These are phyloP conservation scores for Paraconiothyrium sp. DNA, from an alignment of 2,329 filamentous ascomycete genomes.

Conservation along the genomic window DNA sequence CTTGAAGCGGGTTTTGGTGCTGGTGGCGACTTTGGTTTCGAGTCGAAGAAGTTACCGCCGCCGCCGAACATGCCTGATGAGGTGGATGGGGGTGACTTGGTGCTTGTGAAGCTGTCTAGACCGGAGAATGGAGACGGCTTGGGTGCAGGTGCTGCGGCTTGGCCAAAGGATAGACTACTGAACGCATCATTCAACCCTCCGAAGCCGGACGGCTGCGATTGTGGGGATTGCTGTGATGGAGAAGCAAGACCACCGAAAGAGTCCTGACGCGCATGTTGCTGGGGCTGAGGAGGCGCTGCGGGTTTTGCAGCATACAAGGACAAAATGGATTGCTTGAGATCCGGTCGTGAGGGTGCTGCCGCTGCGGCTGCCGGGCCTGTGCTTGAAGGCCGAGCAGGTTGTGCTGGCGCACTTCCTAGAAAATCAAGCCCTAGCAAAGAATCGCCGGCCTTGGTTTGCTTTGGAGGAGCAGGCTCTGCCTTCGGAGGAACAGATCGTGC, in stretches of 20 bases:
- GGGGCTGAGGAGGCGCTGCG: conserved; percentile 65
- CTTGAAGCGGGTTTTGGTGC: conserved; percentile 61
- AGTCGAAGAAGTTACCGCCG: conserved; percentile 86
- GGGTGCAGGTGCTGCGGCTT: conserved; percentile 59
- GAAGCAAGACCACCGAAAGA: conserved; percentile 59
- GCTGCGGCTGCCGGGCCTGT: conserved; percentile 67
- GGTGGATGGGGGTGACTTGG: conserved; percentile 49
- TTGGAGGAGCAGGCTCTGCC: conserved; percentile 68
- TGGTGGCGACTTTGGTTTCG: conserved; percentile 65
- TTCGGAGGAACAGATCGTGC: conserved; percentile 67
- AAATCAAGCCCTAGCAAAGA: conserved; percentile 94
- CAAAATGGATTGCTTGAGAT: conserved; percentile 96
- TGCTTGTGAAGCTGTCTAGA: conserved; percentile 63
- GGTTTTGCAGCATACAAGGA: conserved; percentile 91
- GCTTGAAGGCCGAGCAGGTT: conserved; percentile 81
- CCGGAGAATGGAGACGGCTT: conserved; percentile 73
- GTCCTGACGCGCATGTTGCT: conserved; percentile 63
- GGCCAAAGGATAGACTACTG: conserved; percentile 71
- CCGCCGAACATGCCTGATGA: conserved; percentile 63
- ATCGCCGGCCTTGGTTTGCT: conserved; percentile 76
- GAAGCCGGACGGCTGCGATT: conserved; percentile 56
- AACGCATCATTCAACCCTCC: conserved; percentile 85
- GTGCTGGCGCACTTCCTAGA: conserved; percentile 75
- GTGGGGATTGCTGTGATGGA: conserved; percentile 48
- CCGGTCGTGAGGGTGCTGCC: conserved; percentile 78